Evolutionary conservation across 139 green algal species (phyloP).

Genomic region (Pycnococcus provasolii): DNA sequence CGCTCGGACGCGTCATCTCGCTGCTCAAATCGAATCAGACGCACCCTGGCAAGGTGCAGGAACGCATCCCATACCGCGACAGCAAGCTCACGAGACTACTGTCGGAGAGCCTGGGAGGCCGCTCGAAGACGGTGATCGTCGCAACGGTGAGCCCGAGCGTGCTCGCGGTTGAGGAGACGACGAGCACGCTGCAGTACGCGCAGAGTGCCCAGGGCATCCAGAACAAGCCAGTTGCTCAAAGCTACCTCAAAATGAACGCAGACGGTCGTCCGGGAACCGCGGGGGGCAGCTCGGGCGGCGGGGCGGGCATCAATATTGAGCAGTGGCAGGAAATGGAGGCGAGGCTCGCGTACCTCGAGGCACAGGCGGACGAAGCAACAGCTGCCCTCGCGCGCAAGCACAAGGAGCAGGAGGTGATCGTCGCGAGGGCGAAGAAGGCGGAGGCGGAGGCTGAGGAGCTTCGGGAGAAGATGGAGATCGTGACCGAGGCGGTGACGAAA

Average conservation of each 20-base stretch:
- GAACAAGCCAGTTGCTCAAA: neutral
- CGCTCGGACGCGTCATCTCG: constrained; percentile 20
- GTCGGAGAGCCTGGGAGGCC: constrained; percentile 17
- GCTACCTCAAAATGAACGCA: neutral
- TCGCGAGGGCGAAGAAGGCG: constrained; percentile 2
- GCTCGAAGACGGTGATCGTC: constrained; percentile 27
- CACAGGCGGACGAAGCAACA: constrained; percentile 11
- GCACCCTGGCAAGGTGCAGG: neutral
- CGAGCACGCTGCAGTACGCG: constrained; percentile 26
- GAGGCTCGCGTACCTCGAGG: constrained; percentile 11
- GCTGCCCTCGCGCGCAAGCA: constrained; percentile 16
- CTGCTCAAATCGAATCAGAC: neutral
- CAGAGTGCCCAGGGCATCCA: constrained; percentile 17
- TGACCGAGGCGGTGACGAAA: neutral
- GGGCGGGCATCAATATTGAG: neutral
- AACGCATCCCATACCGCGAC: constrained; percentile 31
- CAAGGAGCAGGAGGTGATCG: constrained; percentile 3
- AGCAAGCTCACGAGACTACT: constrained; percentile 29
- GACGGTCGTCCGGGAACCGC: no score
- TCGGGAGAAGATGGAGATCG: neutral
- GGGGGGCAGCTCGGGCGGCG: no score
- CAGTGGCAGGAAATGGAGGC: constrained; percentile 13
- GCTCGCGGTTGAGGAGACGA: constrained; percentile 15
- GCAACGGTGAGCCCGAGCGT: constrained; percentile 18
- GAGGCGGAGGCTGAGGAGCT: constrained; percentile 3